A percentile compares a stretch with the other conserved stretches of the same genome.
Evolutionary conservation across 768 basidiomycete genomes (phyloP).

Genomic region (Symmetrospora coprosmae): DNA sequence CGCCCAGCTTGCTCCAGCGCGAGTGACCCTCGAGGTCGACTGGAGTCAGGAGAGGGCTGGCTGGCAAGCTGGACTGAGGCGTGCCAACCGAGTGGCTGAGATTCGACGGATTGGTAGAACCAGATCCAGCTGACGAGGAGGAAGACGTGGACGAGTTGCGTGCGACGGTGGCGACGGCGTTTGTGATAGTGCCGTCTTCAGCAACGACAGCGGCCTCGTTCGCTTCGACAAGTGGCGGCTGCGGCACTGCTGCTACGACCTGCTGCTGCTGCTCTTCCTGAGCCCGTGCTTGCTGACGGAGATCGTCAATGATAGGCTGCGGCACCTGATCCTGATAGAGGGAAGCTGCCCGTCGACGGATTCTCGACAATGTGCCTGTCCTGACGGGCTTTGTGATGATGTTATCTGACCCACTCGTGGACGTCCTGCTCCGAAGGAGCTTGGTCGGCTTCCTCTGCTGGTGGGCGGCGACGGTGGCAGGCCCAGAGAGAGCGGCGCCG

Average conservation of each 20-base stretch:
- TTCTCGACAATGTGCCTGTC: not conserved
- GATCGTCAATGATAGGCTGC: not conserved
- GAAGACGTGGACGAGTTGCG: slow-evolving; percentile 16
- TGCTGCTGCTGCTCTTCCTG: not conserved
- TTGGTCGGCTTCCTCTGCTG: slow-evolving; percentile 1
- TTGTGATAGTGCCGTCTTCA: not conserved
- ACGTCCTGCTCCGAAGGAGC: slow-evolving; percentile 6
- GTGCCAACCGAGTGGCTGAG: slow-evolving; percentile 1
- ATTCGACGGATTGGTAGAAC: slow-evolving; percentile 1
- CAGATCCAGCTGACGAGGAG: slow-evolving; percentile 3
- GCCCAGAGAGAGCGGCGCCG: no score
- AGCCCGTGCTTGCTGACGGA: not conserved
- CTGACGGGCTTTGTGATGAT: not conserved
- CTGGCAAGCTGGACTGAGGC: slow-evolving; percentile 13
- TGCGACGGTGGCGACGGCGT: not conserved
- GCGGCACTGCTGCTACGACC: not conserved
- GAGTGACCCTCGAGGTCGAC: slow-evolving; percentile 11
- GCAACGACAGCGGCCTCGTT: not conserved
- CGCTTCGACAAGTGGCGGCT: not conserved
- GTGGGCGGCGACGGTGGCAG: no score
- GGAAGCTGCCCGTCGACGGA: slow-evolving; percentile 8
- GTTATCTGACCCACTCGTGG: not conserved
- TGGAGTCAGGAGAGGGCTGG: slow-evolving; percentile 10
- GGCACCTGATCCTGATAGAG: not conserved
- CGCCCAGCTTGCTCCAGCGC: slow-evolving; percentile 15